Evolutionary conservation across 2,329 filamentous ascomycete species (phyloP).

Genomic region (Fusarium sp.): DNA sequence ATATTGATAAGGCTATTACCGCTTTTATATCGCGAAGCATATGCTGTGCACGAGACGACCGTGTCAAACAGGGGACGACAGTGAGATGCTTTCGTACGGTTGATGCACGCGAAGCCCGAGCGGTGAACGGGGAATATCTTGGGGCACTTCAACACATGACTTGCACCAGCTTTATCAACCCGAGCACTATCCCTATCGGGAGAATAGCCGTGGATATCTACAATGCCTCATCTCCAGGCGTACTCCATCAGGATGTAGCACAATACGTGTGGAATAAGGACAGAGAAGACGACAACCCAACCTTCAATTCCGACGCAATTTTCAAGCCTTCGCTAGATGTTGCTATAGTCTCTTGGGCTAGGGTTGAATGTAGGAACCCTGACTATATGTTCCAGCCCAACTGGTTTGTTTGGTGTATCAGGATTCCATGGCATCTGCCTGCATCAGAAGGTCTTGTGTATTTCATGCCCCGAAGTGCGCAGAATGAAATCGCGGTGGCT

Average conservation of each 20-base stretch:
- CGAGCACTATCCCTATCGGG: neutral
- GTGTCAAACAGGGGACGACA: neutral
- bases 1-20: neutral
- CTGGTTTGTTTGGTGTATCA: neutral
- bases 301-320: neutral
- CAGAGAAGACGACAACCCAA: neutral
- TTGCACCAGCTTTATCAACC: neutral
- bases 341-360: neutral
- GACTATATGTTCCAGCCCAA: neutral
- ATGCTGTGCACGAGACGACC: neutral
- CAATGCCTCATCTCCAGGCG: neutral
- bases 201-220: neutral
- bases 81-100: neutral
- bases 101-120: neutral
- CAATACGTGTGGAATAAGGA: neutral
- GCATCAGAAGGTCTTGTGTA: neutral
- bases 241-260: neutral
- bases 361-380: too few species aligned
- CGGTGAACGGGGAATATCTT: neutral
- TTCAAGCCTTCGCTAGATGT: neutral
- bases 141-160: neutral
- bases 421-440: neutral
- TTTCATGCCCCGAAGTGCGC: neutral
- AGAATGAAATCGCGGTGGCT: neutral
- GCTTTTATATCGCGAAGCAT: neutral